Base-by-base conservation (phyloP, 2,329 filamentous ascomycete species). In the Zelopaecilomyces penicillatus region DNA sequence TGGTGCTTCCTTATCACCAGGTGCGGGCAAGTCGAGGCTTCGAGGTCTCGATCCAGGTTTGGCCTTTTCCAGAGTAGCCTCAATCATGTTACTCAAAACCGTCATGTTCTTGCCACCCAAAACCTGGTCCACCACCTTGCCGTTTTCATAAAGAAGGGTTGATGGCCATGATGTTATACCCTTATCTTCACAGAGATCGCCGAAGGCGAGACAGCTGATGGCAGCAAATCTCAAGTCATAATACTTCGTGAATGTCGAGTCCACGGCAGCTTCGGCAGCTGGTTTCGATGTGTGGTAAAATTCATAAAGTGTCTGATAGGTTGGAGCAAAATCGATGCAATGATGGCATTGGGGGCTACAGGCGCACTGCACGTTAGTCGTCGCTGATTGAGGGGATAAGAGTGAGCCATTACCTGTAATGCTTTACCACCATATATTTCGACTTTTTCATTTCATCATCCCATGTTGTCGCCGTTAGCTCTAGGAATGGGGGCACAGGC, bases 261-360 rank as follows among this genome's bases (percentile, higher is more conserved):
- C 51, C 62, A 71, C 55, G 67, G 75, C 66, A 68, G 76, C 54
- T 64, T 70, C 56, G 67, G 71, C 55, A 62, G 83, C 68, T 11
- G 85, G 83, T 56, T 88, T 83, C 33, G 87, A 93, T 33, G 90
- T 96, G 69, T 87, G 71, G 70, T 96, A 98, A 65, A 83, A 96
- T 68, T 98, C 93, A 73, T 97, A 95, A 10, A 91, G 66, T 5
- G 90, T 96, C 66, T 97, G 89, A 73, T 81, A 96, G 41, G 80
- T 83, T 6, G 93, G 93, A 42, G 87, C 88, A 58, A 88, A 86
- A 41, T 76, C 71, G 61, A 76, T 75, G 69, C 90, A 96, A 65
- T 95, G 88, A 39, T 74, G 75, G 65, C 77, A 81, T 52, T 70
- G 78, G 8, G 77, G 77, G 55, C 77, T 80, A 47, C 6, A 30